phyloP scores from a whole-genome alignment of 306 rosid genomes.

The Fragaria iinumae region DNA sequence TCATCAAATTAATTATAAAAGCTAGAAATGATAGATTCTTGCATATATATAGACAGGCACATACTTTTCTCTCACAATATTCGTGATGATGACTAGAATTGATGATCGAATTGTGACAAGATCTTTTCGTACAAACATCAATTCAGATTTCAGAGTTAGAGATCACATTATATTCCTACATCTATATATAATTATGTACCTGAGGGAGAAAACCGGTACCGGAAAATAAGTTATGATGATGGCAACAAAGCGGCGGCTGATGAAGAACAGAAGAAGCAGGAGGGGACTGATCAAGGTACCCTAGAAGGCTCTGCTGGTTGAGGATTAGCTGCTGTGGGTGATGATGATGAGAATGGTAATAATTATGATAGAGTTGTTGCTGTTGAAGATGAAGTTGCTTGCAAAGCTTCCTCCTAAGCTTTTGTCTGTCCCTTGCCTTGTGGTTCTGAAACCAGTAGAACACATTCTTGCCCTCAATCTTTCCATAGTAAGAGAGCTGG shows the following conservation, averaged over 20 bases:
- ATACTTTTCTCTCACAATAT: not conserved
- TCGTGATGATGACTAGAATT: not conserved
- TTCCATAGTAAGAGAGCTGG: conserved; percentile 85
- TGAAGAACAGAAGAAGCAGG: conserved; percentile 27
- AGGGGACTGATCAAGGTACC: conserved; percentile 28
- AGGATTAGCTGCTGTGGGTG: conserved; percentile 17
- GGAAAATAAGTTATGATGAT: conserved; percentile 30
- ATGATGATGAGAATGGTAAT: conserved; percentile 6
- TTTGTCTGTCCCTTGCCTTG: conserved; percentile 92
- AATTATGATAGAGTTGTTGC: conserved; percentile 33
- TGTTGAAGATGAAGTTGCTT: conserved; percentile 67
- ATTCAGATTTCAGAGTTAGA: not conserved
- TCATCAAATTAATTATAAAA: not conserved
- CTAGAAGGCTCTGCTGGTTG: conserved; percentile 44
- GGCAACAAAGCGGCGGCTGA: conserved; percentile 34
- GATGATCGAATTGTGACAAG: not conserved
- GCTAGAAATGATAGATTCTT: not conserved
- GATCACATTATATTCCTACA: not conserved
- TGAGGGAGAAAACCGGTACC: conserved; percentile 37
- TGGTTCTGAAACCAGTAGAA: conserved; percentile 98
- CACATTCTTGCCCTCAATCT: conserved; percentile 88
- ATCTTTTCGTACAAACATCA: not conserved
- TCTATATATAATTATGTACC: conserved; percentile 12
- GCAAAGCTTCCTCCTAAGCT: conserved; percentile 69
- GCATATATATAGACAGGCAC: not conserved